Evolutionary conservation across 345 rosid genomes (phyloP).

Genomic region (Conringia planisiliqua): DNA sequence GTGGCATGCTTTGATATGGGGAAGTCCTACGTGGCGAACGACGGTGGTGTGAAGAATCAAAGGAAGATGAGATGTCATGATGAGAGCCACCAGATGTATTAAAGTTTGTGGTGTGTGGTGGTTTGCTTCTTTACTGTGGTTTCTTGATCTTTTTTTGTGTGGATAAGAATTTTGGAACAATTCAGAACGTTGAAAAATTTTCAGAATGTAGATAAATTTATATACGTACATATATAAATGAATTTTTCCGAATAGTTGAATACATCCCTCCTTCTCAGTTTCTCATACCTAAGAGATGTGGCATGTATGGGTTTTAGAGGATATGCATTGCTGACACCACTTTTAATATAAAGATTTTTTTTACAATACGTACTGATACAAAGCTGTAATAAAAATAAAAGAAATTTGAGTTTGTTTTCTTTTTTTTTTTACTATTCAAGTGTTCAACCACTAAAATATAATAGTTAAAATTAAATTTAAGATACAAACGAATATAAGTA

Average conservation of each 20-base stretch:
- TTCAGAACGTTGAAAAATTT: slow-evolving; percentile 8
- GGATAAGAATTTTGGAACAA: slow-evolving; percentile 26
- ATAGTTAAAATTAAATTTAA: not conserved
- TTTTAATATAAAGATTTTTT: not conserved
- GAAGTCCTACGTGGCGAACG: slow-evolving; percentile 20
- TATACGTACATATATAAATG: not conserved
- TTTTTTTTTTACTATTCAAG: not conserved
- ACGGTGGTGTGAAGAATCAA: slow-evolving; percentile 30
- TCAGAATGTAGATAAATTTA: not conserved
- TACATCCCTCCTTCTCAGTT: not conserved
- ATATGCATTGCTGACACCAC: not conserved
- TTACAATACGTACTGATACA: not conserved
- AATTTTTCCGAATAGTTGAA: not conserved
- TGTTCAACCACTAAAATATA: not conserved
- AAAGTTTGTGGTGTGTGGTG: slow-evolving; percentile 6
- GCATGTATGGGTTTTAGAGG: not conserved
- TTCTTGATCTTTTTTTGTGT: not conserved
- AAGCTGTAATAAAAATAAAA: not conserved
- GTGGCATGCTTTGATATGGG: slow-evolving; percentile 18
- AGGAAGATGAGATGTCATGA: slow-evolving; percentile 28
- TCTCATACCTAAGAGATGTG: not conserved
- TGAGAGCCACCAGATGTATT: slow-evolving; percentile 17
- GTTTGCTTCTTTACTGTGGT: not conserved
- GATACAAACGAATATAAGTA: not conserved
- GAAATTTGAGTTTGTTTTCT: not conserved